Evolutionary conservation across 2,329 filamentous ascomycete species (phyloP), one percentile per base, ranked within the genome.

Genomic region (Scorias spongiosa): DNA sequence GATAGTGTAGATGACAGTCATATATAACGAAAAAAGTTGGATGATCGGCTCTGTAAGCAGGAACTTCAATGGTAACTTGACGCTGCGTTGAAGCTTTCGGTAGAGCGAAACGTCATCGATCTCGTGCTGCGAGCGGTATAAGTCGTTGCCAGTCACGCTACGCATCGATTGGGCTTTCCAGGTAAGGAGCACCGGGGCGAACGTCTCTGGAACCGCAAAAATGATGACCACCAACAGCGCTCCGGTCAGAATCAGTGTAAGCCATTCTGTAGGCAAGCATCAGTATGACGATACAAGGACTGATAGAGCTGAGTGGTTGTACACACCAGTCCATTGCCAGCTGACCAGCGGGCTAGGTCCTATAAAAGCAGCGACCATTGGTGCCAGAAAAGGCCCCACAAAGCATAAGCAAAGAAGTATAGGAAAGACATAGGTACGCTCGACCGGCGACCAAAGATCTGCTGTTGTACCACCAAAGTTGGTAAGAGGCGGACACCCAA

Each of bases 1-100:
- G 0, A 74, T 62, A 15, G 72, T 69, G 47, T 76, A 76, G 29
- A 54, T 48, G 0, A 75, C 62, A 0, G 67, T 65, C 29, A 76
- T 62, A 45, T 76, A 76, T 0, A 75, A 41, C 0, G 66, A 64
- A 46, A 74, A 61, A 5, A 68, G 57, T 6, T 70, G 56, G 40
- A 70, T 60, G 45, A 70, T 65, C 1, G 66, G 66, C 44, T 67
- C 65, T 1, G 48, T 49, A n/a, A 45, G 42, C 29, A 54, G 45
- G 10, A 50, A 43, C 26, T 41, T 40, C 10, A 46, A 34, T 26
- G 14, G 14, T 18, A 40, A 20, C 12, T 40, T 12, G 12, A 28
- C 11, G 20, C 12, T 12, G 15, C 32, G 11, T 9, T 12, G 32
- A 26, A 52, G 36, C n/a, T 43, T 39, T 36, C 39, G 42, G 29